Base-by-base conservation (phyloP, 805 yeast species). In the Nakazawaea peltata region DNA sequence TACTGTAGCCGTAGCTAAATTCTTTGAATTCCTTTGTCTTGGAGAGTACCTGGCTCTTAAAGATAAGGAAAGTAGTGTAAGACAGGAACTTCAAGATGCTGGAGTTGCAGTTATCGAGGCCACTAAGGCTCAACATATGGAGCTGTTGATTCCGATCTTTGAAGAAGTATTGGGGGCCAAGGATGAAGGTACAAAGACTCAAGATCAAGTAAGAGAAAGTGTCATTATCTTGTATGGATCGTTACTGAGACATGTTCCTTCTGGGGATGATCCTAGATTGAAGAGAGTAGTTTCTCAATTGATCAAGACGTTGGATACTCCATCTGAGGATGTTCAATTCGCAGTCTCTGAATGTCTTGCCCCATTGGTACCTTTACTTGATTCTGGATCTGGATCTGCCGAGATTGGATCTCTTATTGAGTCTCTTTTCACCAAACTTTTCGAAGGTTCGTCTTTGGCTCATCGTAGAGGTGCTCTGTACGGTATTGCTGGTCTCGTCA, bases 391-490 rank as follows among this genome's bases (percentile, higher is more conserved):
- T 19, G 69, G 68, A 19, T 54, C 57, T 1, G 50, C 67, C 2
- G 62, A 65, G 12, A 67, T 80, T 19, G 69, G 68, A 19, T 54
- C 57, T 1, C 74, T 81, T 44, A 59, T 84, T 39, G 81, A 78
- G 25, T 45, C 49, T 3, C 61, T 87, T 33, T 70, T 83, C 49
- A 71, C 63, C 5, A 75, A 71, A 44, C 61, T 88, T 18, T 75
- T 83, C 50, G 53, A 58, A 7, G 76, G 75, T 2, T 60, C 61
- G 22, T 45, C 59, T 2, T 49, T 63, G 26, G 70, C 71, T 1
- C 63, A 67, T n/a, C 71, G 95, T 52, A 72, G 90, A 44, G 99
- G 97, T 50, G 90, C 96, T 2, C 97, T 97, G 1, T 87, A 84
- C 61, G 98, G 97, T 56, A 71, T 92, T 47, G 83, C 97, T 16